These are phyloP conservation scores for Microbotryomycetes sp. DNA, from an alignment of 1,284 basidiomycete genomes.

Conservation along the genomic window DNA sequence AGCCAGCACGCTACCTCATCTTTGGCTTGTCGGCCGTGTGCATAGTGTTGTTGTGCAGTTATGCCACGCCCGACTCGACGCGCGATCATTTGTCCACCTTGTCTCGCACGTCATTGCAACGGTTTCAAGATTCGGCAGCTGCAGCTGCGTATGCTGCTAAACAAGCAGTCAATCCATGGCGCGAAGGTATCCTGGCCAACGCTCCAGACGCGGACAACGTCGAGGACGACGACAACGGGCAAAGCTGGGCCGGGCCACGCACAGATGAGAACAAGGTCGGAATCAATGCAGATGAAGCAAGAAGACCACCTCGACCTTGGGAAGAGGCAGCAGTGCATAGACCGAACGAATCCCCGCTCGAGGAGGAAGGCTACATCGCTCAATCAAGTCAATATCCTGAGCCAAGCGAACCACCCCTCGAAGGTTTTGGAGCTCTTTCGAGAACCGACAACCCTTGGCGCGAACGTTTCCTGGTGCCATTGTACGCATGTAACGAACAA, in stretches of 20 bases:
- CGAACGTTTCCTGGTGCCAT: constrained; percentile 7
- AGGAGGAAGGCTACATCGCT: background rate
- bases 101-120: constrained; percentile 2
- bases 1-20: background rate
- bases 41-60: background rate
- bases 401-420: background rate
- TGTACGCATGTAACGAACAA: constrained; percentile 9
- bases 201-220: background rate
- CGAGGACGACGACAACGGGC: background rate
- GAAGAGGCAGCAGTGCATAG: background rate
- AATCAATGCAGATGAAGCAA: too few relatives aligned
- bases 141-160: background rate
- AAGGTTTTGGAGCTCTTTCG: constrained; percentile 4
- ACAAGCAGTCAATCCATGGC: background rate
- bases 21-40: background rate
- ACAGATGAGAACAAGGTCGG: too few relatives aligned
- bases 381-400: background rate
- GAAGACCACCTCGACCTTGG: background rate
- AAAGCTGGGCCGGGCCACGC: background rate
- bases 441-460: constrained; percentile 8
- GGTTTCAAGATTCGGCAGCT: background rate
- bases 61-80: background rate
- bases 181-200: background rate
- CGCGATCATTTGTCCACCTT: background rate
- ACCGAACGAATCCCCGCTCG: background rate